Percentiles rank a stretch among this genome's conserved stretches.
Conservation (phyloP, 257 asterid species). For the Handroanthus guayacan region DNA sequence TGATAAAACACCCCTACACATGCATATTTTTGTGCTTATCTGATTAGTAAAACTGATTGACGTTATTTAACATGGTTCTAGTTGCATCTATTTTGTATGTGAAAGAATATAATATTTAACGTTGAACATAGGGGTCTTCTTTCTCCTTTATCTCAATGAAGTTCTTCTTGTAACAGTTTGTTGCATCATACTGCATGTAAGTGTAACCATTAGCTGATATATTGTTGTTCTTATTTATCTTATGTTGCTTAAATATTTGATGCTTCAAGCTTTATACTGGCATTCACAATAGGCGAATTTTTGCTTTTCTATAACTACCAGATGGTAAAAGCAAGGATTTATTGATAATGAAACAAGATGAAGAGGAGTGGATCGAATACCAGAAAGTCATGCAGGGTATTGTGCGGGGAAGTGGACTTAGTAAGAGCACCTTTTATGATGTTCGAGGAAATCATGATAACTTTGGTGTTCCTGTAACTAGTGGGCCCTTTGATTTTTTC, state of each 20-base stretch:
- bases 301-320: constrained; percentile 38
- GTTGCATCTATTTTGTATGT: constrained; percentile 12
- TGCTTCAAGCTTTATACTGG: constrained; percentile 25
- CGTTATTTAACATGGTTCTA: constrained; percentile 11
- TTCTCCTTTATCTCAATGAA: not conserved
- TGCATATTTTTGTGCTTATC: not conserved
- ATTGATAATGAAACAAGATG: constrained; percentile 78
- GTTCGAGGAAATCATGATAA: constrained; percentile 95
- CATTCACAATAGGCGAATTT: not conserved
- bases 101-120: constrained; percentile 6
- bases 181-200: not conserved
- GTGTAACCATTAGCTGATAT: not conserved
- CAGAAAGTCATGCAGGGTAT: constrained; percentile 75
- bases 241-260: not conserved
- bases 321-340: constrained; percentile 98
- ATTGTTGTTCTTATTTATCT: constrained; percentile 6
- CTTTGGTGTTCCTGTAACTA: constrained; percentile 79
- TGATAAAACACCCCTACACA: not conserved
- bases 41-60: constrained; percentile 18
- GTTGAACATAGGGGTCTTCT: not conserved
- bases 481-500: constrained; percentile 77
- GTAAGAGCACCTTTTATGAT: constrained; percentile 68
- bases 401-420: constrained; percentile 76
- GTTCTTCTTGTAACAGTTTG: not conserved
- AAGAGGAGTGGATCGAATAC: constrained; percentile 91